Evolutionary conservation across 2,329 filamentous ascomycete genomes (phyloP), one percentile per base, ranked within the genome.

Genomic region (Dactylella cylindrospora): DNA sequence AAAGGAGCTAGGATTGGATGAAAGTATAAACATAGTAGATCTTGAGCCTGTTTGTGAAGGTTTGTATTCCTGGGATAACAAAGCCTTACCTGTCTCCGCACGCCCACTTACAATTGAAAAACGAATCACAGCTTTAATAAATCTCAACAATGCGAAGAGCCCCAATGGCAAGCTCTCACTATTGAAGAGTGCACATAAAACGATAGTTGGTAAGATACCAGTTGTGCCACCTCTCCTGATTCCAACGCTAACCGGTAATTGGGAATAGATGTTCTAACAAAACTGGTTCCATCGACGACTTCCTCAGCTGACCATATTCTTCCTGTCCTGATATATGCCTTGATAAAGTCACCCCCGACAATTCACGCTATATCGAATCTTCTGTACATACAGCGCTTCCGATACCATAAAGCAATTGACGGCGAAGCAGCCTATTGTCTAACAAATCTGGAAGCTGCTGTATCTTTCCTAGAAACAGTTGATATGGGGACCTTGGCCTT

Each of bases 291-390:
- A 26, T 53, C 47, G 1, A 53, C 82, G 6, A 81, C 90, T 0
- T 95, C 93, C 0, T 97, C 93, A 0, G 93, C 93, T 2, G 93
- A 98, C 71, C 93, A 97, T 74, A 94, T 98, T 50, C 84, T 98
- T 72, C 93, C 93, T 0, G 95, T 95, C 73, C 79, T 98, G 65
- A 98, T 98, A 64, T 98, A 95, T 75, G 88, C 90, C 0, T 80
- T 98, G 61, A 94, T 98, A 71, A 96, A 90, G 2, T 85, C 90
- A 36, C 85, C 89, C 0, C 86, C 90, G 0, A 82, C 84, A 26
- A 84, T 97, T 40, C 88, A 90, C 72, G 85, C 90, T 51, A 89
- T 95, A 70, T 97, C 91, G 76, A 94, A 98, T 71, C 77, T 94
- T n/a, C 83, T 86, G 68, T 98, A 97, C 71, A 90, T 97, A 67